Conservation (phyloP, 257 asterid species). For the Mentha longifolia region DNA sequence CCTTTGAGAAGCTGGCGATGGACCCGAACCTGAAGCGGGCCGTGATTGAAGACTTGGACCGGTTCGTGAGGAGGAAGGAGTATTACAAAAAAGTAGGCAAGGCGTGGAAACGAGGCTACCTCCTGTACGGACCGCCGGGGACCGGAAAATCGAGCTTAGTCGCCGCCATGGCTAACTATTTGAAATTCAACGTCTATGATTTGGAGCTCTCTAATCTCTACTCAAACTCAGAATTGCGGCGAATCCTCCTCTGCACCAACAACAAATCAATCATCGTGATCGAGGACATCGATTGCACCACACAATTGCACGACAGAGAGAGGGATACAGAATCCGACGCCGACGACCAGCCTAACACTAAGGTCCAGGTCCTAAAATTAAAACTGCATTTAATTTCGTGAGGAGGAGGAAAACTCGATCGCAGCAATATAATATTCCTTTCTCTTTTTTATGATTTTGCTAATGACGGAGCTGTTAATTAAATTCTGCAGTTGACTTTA, state of each 20-base stretch:
- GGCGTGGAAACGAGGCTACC: constrained; percentile 91
- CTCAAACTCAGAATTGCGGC: constrained; percentile 64
- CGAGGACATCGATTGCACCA: constrained; percentile 83
- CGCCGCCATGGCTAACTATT: constrained; percentile 84
- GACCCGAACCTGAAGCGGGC: constrained; percentile 54
- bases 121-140: constrained; percentile 91
- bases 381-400: too few relatives aligned
- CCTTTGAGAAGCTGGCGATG: constrained; percentile 76
- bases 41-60: constrained; percentile 66
- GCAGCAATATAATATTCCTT: too few relatives aligned
- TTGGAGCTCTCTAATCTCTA: constrained; percentile 63
- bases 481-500: constrained; percentile 55
- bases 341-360: constrained; percentile 24
- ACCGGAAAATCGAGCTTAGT: constrained; percentile 82
- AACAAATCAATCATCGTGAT: constrained; percentile 70
- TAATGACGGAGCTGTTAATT: not conserved
- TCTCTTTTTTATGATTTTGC: too few relatives aligned
- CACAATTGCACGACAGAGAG: constrained; percentile 64
- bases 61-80: constrained; percentile 74
- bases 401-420: too few relatives aligned
- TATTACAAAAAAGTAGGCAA: constrained; percentile 79
- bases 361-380: too few relatives aligned
- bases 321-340: constrained; percentile 17
- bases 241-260: constrained; percentile 58
- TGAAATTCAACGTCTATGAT: constrained; percentile 75